These are phyloP conservation scores for Globisporangium splendens DNA, from an alignment of 352 stramenopile species.

Conservation along the genomic window DNA sequence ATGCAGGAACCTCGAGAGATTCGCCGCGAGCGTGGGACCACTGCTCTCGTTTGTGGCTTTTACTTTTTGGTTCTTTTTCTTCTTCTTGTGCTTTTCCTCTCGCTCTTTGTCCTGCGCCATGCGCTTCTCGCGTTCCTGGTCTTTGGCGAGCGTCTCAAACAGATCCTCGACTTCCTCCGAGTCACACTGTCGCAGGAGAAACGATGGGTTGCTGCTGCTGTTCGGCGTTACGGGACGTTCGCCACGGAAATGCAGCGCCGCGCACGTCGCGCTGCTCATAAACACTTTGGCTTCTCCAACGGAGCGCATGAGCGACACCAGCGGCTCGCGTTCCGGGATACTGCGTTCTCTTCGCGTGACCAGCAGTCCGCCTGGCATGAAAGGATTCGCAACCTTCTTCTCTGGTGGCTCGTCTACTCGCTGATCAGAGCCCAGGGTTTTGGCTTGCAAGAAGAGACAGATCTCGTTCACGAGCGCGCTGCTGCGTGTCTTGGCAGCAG, in stretches of 20 bases:
- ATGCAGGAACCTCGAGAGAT: conserved; percentile 60
- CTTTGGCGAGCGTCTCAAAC: conserved; percentile 47
- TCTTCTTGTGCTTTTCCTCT: conserved; percentile 20
- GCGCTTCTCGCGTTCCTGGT: conserved; percentile 17
- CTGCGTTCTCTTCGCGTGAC: not conserved
- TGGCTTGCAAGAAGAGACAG: conserved; percentile 26
- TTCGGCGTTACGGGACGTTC: conserved; percentile 32
- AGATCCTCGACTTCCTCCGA: conserved; percentile 48
- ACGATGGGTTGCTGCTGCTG: conserved; percentile 16
- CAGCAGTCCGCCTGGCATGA: not conserved
- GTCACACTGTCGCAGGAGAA: conserved; percentile 53
- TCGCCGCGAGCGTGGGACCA: conserved; percentile 12
- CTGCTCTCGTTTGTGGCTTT: not conserved
- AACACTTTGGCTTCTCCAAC: conserved; percentile 46
- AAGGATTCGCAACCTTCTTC: not conserved
- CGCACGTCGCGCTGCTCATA: conserved; percentile 64
- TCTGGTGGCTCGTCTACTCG: no score
- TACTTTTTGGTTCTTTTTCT: conserved; percentile 17
- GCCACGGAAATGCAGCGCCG: conserved; percentile 40
- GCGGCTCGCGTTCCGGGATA: conserved; percentile 45
- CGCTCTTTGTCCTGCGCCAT: conserved; percentile 11
- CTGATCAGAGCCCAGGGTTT: not conserved
- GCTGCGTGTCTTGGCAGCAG: conserved; percentile 17
- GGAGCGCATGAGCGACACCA: conserved; percentile 35
- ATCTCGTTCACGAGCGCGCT: conserved; percentile 32